Base-by-base conservation (phyloP, 257 asterid genomes). In the Solanum medicagineum region DNA sequence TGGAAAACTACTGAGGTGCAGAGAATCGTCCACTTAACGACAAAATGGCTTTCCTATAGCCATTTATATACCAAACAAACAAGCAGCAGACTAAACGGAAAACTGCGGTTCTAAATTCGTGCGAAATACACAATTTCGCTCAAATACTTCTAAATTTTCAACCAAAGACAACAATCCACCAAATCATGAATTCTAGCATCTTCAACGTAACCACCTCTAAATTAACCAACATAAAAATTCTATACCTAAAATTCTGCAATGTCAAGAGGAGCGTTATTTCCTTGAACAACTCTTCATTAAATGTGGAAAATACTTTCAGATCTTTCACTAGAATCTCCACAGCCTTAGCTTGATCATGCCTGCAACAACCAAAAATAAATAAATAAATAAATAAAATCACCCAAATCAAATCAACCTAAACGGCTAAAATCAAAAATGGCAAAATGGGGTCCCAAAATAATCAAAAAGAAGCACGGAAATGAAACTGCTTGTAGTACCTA, bases 241-340 rank as follows among this genome's bases (percentile, higher is more conserved):
- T 53, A 44, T 86, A 92, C 95, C 94, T 91, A 74, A 92, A 89
- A 79, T 93, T 87, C 75, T 84, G 75, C 92, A 92, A 85, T 8
- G 93, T 87, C 87, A 93, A 63, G 40, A 92, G 94, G 85, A 86
- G 57, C 20, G 93, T 74, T 49, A 91, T 89, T 83, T 91, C 93
- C 91, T 91, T 91, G 42, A 86, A 90, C 54, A 90, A 87, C 32
- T 90, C 94, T 80, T 88, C 91, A 14, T 89, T 85, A 86, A 86
- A 89, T 45, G 88, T 68, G 1, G 92, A 85, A 84, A 92, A 91
- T 36, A 88, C 90, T 88, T 88, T 90, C 88, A 93, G 87, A 74
- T 92, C 95, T 15, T 88, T 92, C 9, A 57, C 80, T n/a, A 93
- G 91, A 91, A 93, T 90, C 85, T 92, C 93, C 83, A 91, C 87